phyloP scores from a whole-genome alignment of 2,329 filamentous ascomycete species.

The Diaporthe nobilis region DNA sequence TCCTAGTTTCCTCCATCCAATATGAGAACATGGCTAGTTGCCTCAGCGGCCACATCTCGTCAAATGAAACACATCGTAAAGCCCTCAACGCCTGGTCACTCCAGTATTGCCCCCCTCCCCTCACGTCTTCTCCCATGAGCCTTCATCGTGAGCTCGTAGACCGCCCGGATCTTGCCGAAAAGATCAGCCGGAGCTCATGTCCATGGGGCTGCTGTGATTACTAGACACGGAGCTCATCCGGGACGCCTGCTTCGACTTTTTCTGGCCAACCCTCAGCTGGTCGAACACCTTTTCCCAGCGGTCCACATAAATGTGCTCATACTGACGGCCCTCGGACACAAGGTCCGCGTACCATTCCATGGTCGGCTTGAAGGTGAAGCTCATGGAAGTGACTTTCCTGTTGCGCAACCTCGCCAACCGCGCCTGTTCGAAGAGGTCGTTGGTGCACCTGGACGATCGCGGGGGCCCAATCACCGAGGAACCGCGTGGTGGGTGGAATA shows the following conservation, averaged over 20 bases:
- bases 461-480: slow-evolving; percentile 17
- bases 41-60: neutral
- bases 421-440: slow-evolving; percentile 60
- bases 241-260: neutral
- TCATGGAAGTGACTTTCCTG: slow-evolving; percentile 47
- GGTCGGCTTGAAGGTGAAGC: slow-evolving; percentile 62
- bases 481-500: slow-evolving; percentile 64
- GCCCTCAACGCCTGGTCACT: neutral
- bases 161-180: neutral
- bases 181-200: slow-evolving; percentile 6
- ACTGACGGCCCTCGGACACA: slow-evolving; percentile 61
- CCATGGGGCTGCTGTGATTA: slow-evolving; percentile 25
- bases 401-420: slow-evolving; percentile 45
- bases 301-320: slow-evolving; percentile 63
- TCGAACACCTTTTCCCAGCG: slow-evolving; percentile 59
- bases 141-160: neutral
- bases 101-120: neutral
- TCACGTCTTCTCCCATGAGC: neutral
- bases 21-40: neutral
- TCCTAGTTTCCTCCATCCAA: slow-evolving; percentile 4
- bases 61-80: neutral
- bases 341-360: slow-evolving; percentile 67
- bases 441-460: slow-evolving; percentile 54
- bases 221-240: slow-evolving; percentile 15
- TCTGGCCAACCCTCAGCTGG: slow-evolving; percentile 8